Base-by-base conservation (phyloP, 768 basidiomycete genomes). In the Leccinum incarnatum region DNA sequence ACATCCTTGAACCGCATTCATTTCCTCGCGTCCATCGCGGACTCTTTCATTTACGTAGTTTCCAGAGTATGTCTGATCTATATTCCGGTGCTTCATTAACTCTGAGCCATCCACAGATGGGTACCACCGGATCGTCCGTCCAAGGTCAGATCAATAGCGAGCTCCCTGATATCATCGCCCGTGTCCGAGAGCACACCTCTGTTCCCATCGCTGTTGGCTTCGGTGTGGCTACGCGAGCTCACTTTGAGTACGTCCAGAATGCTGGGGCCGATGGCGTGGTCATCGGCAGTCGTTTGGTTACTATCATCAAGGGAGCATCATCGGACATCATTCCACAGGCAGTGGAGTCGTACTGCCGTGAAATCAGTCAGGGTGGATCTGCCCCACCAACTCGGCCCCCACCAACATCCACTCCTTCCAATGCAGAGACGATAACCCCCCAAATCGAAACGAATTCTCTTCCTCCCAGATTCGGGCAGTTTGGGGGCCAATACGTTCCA, bases 11-110 rank as follows among this genome's bases (percentile, higher is more conserved):
- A 84, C 53, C 89, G 97, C 42, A 93, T 98, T 69, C 86, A 89
- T 65, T 97, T 97, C 77, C 81, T 99, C 42, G 78, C 93, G 2
- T 85, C 88, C 8, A 98, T 99, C 65, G 96, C 97, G 17, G 97
- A 99, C 73, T 87, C 89, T 2, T 98, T 99, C 79, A 93, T 99
- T 62, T 99, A 99, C 72, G 86, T 99, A 50, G 95, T 98, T n/a
- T 97, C 95, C 51, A 96, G 93, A 79, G 94, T 91, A 66, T 40
- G 75, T 63, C 23, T 21, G 17, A 29, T 52, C 27, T 52, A 21
- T 21, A 32, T 61, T 8, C 46, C 23, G n/a, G 51, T 21, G 32
- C 36, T 27, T 8, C 8, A 25, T 27, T 27, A 23, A n/a, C 42
- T 51, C 51, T 64, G 36, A 68, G 29, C 37, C 53, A 53, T 57